phyloP scores from a whole-genome alignment of 208 protist species.

The Histomonas meleagridis region DNA sequence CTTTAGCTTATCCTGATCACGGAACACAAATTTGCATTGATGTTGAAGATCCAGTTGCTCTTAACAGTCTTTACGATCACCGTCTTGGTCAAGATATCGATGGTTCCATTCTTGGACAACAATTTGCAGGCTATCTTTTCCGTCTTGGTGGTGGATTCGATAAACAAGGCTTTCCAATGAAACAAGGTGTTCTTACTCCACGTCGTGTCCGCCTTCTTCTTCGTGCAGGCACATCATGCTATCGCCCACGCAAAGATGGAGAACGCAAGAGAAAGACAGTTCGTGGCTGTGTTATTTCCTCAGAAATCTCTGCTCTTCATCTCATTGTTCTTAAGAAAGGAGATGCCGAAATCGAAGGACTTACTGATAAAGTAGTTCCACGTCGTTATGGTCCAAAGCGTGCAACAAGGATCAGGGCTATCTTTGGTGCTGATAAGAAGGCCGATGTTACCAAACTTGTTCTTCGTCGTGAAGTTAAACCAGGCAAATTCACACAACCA shows the following conservation, averaged over 20 bases:
- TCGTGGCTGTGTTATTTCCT: constrained; percentile 89
- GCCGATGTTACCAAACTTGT: constrained; percentile 93
- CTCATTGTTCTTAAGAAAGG: constrained; percentile 86
- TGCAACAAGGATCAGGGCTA: constrained; percentile 92
- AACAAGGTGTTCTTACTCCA: constrained; percentile 86
- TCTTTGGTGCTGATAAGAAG: constrained; percentile 70
- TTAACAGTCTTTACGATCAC: neutral
- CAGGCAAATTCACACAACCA: constrained; percentile 84
- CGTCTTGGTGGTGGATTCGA: constrained; percentile 95
- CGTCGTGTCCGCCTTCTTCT: constrained; percentile 90
- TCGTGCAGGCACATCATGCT: constrained; percentile 66
- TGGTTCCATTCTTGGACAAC: constrained; percentile 64
- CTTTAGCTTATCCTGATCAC: constrained; percentile 69
- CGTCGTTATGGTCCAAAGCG: constrained; percentile 94
- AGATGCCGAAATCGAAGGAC: constrained; percentile 29
- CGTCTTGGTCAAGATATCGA: constrained; percentile 50
- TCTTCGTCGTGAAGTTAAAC: constrained; percentile 74
- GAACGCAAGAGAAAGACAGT: constrained; percentile 93
- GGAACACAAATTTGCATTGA: constrained; percentile 67
- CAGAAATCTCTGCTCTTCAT: constrained; percentile 85
- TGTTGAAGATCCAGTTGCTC: constrained; percentile 62
- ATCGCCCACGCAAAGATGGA: constrained; percentile 68
- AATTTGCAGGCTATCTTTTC: constrained; percentile 91
- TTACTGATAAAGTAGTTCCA: constrained; percentile 63
- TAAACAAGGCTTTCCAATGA: constrained; percentile 99